phyloP scores from a whole-genome alignment of 345 rosid species.

The Brassica napus region DNA sequence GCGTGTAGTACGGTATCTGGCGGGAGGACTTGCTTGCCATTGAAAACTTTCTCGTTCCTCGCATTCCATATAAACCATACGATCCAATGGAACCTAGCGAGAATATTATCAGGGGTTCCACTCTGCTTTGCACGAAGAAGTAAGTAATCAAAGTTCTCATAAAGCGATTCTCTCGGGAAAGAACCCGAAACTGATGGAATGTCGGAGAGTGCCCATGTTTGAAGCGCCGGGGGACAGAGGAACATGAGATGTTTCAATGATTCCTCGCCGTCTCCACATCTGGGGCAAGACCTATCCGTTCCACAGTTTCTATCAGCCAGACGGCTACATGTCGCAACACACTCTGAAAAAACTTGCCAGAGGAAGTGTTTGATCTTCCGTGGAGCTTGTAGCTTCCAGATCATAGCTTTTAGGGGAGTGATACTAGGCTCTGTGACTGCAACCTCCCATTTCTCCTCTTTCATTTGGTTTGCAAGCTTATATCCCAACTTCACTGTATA shows the following conservation, averaged over 20 bases:
- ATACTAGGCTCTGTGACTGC: background rate
- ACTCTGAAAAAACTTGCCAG: background rate
- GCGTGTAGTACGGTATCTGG: background rate
- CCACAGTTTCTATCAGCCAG: background rate
- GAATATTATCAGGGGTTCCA: background rate
- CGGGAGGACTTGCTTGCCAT: background rate
- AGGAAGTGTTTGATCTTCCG: background rate
- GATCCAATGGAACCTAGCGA: background rate
- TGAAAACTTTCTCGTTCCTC: background rate
- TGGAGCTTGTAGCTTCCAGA: background rate
- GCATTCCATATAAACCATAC: background rate
- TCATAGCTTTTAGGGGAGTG: background rate
- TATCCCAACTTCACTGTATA: background rate
- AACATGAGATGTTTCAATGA: background rate
- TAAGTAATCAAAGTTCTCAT: background rate
- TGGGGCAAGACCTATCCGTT: background rate
- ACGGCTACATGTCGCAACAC: background rate
- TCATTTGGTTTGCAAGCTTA: background rate
- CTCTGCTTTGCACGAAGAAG: background rate
- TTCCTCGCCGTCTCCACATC: background rate
- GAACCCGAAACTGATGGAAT: background rate
- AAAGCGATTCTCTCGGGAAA: background rate
- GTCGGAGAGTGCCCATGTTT: background rate
- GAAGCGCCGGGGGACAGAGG: background rate
- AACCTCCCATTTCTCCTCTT: background rate